These are phyloP conservation scores for Trichoderma simmonsii DNA, from an alignment of 2,329 filamentous ascomycete genomes.

Conservation along the genomic window DNA sequence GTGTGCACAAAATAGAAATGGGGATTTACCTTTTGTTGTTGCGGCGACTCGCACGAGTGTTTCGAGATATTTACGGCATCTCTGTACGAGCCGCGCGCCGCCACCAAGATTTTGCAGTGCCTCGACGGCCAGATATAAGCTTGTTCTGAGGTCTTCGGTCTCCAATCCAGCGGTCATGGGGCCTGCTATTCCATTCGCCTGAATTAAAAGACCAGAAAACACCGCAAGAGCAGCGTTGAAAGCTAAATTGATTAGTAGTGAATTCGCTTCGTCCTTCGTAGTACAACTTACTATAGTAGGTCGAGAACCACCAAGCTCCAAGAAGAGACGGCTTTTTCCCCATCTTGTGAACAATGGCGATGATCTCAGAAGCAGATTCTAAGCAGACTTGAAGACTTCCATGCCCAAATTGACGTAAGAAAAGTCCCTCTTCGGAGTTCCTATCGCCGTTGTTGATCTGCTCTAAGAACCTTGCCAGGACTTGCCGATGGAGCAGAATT, in stretches of 20 bases:
- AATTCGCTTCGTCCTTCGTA: not conserved
- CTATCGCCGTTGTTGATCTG: not conserved
- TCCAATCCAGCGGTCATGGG: not conserved
- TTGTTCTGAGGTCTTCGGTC: not conserved
- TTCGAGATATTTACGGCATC: constrained; percentile 6
- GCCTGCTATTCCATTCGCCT: not conserved
- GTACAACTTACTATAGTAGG: constrained; percentile 3
- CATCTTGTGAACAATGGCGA: not conserved
- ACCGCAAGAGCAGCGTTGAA: constrained; percentile 4
- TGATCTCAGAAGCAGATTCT: not conserved
- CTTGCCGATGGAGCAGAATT: not conserved
- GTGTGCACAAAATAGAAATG: not conserved
- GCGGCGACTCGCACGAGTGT: not conserved
- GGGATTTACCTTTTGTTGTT: not conserved
- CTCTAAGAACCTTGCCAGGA: not conserved
- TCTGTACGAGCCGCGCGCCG: not conserved
- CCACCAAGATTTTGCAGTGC: not conserved
- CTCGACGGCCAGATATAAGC: not conserved
- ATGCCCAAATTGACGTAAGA: not conserved
- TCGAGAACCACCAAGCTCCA: constrained; percentile 9
- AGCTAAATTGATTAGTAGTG: not conserved
- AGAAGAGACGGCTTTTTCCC: not conserved
- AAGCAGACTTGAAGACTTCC: not conserved
- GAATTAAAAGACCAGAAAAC: not conserved
- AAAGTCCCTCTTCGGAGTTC: not conserved